phyloP scores from a whole-genome alignment of 2,329 filamentous ascomycete species.

The Didymellaceae sp. region DNA sequence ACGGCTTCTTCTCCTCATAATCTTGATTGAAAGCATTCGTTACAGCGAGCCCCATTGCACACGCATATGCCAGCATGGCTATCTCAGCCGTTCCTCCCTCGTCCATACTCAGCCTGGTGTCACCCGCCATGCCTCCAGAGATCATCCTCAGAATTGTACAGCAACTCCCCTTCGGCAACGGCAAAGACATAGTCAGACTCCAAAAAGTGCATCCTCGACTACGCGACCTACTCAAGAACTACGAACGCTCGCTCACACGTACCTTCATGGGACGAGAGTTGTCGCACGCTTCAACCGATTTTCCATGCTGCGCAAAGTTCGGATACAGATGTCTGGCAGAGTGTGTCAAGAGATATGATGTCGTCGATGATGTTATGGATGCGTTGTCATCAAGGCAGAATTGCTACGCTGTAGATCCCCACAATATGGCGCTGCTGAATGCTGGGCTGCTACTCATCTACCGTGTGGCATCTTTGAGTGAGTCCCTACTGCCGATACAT shows the following conservation, averaged over 20 bases:
- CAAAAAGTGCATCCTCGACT: constrained; percentile 28
- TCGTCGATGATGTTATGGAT: constrained; percentile 42
- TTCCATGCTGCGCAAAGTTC: constrained; percentile 22
- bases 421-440: constrained; percentile 37
- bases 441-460: constrained; percentile 39
- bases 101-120: constrained; percentile 20
- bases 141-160: constrained; percentile 37
- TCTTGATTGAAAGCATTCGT: constrained; percentile 7
- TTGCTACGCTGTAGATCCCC: constrained; percentile 29
- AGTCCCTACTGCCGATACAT: constrained; percentile 1
- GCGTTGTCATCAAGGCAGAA: constrained; percentile 36
- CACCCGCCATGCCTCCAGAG: constrained; percentile 33
- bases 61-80: constrained; percentile 18
- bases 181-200: constrained; percentile 27
- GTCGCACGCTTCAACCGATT: constrained; percentile 37
- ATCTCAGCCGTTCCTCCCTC: neutral
- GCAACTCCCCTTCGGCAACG: constrained; percentile 34
- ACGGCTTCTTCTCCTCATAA: too few relatives aligned
- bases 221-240: constrained; percentile 25
- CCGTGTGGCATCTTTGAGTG: constrained; percentile 27
- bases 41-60: neutral
- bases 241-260: constrained; percentile 36
- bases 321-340: constrained; percentile 34
- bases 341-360: constrained; percentile 40
- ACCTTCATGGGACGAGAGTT: constrained; percentile 34